Evolutionary conservation across 257 asterid species (phyloP).

Genomic region (Solanum tacnaense): DNA sequence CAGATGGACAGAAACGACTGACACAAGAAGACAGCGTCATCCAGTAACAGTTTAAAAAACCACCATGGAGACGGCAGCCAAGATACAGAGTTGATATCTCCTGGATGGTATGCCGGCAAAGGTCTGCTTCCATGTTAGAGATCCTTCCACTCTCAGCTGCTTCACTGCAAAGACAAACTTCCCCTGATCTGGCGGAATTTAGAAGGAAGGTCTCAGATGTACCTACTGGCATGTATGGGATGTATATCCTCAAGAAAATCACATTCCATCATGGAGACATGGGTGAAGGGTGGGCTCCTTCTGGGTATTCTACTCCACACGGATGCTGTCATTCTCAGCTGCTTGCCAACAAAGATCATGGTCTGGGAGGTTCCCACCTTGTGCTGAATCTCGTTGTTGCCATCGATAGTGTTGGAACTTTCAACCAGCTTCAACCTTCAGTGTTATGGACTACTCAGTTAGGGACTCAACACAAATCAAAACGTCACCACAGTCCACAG

Average conservation of each 20-base stretch:
- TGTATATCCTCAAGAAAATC: constrained; percentile 28
- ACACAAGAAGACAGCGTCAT: not conserved
- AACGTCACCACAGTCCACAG: constrained; percentile 53
- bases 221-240: too few relatives aligned
- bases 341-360: constrained; percentile 60
- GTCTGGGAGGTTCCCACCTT: constrained; percentile 68
- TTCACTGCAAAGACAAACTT: constrained; percentile 29
- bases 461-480: constrained; percentile 50
- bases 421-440: constrained; percentile 32
- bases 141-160: not conserved
- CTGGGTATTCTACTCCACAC: constrained; percentile 15
- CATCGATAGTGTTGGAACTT: constrained; percentile 43
- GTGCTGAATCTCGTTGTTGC: constrained; percentile 49
- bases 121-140: constrained; percentile 18
- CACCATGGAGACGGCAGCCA: constrained; percentile 38
- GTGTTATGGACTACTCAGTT: constrained; percentile 47
- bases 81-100: constrained; percentile 62
- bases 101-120: constrained; percentile 40
- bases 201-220: too few relatives aligned
- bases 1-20: not conserved
- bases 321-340: constrained; percentile 50
- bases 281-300: constrained; percentile 36
- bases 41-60: constrained; percentile 5
- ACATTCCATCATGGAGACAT: constrained; percentile 39
- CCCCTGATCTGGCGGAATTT: constrained; percentile 32